These are phyloP conservation scores for Dendrostoma leiphaemia DNA, from an alignment of 2,329 filamentous ascomycete species.

Conservation along the genomic window DNA sequence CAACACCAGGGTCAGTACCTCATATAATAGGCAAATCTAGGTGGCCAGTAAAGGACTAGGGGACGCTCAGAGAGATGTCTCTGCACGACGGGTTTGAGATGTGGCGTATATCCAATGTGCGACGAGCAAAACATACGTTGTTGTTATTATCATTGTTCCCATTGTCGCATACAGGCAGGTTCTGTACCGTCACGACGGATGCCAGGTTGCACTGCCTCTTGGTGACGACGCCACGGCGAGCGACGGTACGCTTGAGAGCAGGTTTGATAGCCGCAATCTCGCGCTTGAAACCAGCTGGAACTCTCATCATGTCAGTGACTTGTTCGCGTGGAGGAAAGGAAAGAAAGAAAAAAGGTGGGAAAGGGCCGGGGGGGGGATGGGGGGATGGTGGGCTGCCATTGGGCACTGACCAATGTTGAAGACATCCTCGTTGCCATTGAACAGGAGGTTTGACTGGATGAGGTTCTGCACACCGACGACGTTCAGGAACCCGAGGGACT, in stretches of 20 bases:
- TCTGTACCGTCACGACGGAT: neutral
- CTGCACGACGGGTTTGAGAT: too few relatives aligned
- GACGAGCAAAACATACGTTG: neutral
- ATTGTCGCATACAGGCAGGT: neutral
- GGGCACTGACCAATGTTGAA: constrained; percentile 22
- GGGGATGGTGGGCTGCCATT: too few relatives aligned
- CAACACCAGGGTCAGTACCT: neutral
- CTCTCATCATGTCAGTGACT: constrained; percentile 10
- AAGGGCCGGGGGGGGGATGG: too few relatives aligned
- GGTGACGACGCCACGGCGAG: constrained; percentile 22
- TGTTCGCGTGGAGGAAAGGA: too few relatives aligned
- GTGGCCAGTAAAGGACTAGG: too few relatives aligned
- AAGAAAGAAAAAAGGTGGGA: too few relatives aligned
- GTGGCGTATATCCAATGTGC: neutral
- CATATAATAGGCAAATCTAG: too few relatives aligned
- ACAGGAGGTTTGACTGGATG: constrained; percentile 25
- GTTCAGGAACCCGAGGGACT: constrained; percentile 28
- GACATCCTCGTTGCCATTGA: constrained; percentile 16
- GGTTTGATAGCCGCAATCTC: constrained; percentile 26
- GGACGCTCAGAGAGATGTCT: too few relatives aligned
- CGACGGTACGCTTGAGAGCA: constrained; percentile 23
- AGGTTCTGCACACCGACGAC: constrained; percentile 27
- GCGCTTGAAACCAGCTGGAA: constrained; percentile 29
- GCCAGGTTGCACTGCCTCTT: constrained; percentile 25
- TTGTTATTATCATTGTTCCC: neutral